A percentile compares a stretch with the other conserved stretches of the same genome.
phyloP scores from a whole-genome alignment of 2,329 filamentous ascomycete genomes.

The Byssothecium circinans region DNA sequence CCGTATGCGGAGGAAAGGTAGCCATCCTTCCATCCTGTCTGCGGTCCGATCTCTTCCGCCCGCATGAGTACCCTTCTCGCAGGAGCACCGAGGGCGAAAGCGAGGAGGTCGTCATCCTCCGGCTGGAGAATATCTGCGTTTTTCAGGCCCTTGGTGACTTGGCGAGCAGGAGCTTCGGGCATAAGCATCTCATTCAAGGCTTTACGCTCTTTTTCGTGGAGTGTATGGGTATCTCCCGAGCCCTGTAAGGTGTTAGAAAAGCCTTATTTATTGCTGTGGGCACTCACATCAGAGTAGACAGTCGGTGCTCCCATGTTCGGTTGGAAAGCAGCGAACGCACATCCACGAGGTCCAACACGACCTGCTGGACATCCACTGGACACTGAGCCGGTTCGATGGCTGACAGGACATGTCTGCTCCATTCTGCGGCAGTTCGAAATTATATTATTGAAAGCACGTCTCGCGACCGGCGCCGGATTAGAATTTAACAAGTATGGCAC shows the following conservation, averaged over 20 bases:
- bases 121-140: slow-evolving; percentile 54
- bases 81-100: slow-evolving; percentile 56
- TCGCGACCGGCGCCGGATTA: slow-evolving; percentile 15
- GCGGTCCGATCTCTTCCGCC: slow-evolving; percentile 54
- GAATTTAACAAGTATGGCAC: slow-evolving; percentile 1
- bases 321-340: slow-evolving; percentile 26
- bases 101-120: slow-evolving; percentile 54
- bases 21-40: slow-evolving; percentile 56
- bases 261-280: background rate
- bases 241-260: slow-evolving; percentile 7
- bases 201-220: slow-evolving; percentile 20
- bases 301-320: slow-evolving; percentile 15
- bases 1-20: slow-evolving; percentile 56
- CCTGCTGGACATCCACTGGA: slow-evolving; percentile 14
- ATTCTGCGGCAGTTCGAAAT: slow-evolving; percentile 4
- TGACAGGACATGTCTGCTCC: slow-evolving; percentile 14
- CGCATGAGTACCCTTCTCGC: slow-evolving; percentile 56
- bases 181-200: slow-evolving; percentile 23
- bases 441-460: slow-evolving; percentile 1
- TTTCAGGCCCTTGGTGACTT: slow-evolving; percentile 38
- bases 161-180: slow-evolving; percentile 20
- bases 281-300: slow-evolving; percentile 17
- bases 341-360: slow-evolving; percentile 19
- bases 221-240: slow-evolving; percentile 7
- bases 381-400: slow-evolving; percentile 9